Base-by-base conservation (phyloP, 1,284 basidiomycete species). In the Rhodotorula sp. region DNA sequence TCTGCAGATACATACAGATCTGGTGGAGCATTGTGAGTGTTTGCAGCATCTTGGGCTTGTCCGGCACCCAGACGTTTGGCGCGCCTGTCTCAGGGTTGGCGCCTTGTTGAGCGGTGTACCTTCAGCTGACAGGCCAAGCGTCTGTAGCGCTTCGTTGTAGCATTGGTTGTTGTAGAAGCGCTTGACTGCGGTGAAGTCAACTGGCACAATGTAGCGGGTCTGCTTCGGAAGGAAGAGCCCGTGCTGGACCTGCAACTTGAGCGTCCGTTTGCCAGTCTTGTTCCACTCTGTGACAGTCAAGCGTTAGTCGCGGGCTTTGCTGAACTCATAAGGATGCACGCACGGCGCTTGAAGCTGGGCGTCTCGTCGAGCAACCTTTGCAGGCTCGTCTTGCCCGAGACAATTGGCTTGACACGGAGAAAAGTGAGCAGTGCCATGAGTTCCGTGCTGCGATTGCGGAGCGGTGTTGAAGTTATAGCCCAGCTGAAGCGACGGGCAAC, bases 381-480 rank as follows among this genome's bases (percentile, higher is more conserved):
- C 23, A 79, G 56, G 23, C 52, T 50, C 10, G 50, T 27, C 10
- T 46, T 56, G 23, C 58, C 64, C 7, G 50, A 46, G n/a, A 63
- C 73, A 52, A 75, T 64, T 16, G 74, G 72, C 45, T 74, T 68
- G 54, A 79, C 64, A n/a, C 74, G 67, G 25, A 77, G 66, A 61
- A 75, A 78, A 0, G 62, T 64, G 3, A 79, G 59, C 14, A 79
- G 70, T 7, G 75, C 71, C 44, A 64, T 52, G 25, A 76, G 45
- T 54, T 79, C 78, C 45, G 75, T 64, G 42, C 79, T 74, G 17
- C 68, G 70, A 46, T 73, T 69, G 34, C 71, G 72, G 16, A 79
- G 68, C 4, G 78, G 78, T 3, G 78, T 79, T 7, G 71, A 68
- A 9, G 74, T 74, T 34, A 79, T 75, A 2, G 77, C 78, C 64